Conservation (phyloP, 2,329 filamentous ascomycete species). For the Myriosclerotinia scirpicola region DNA sequence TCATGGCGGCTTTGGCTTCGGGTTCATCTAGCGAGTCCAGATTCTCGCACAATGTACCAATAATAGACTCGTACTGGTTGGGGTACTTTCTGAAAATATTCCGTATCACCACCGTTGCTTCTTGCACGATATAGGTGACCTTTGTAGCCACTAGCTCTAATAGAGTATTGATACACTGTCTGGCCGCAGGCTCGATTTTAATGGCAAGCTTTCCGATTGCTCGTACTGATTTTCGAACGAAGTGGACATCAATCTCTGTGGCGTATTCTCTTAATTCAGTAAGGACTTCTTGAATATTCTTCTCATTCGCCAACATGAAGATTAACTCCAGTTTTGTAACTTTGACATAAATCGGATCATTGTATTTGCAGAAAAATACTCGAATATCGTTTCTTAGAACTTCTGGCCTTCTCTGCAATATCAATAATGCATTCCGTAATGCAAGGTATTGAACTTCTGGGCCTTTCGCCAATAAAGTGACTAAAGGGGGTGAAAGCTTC, state of each 20-base stretch:
- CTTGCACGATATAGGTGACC: slow-evolving; percentile 97
- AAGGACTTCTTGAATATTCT: slow-evolving; percentile 92
- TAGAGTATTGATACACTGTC: slow-evolving; percentile 87
- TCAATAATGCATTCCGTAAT: slow-evolving; percentile 87
- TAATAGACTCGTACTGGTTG: slow-evolving; percentile 98
- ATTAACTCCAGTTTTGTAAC: slow-evolving; percentile 98
- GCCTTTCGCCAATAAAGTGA: slow-evolving; percentile 92
- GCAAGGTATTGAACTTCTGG: slow-evolving; percentile 98
- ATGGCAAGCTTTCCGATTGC: slow-evolving; percentile 98
- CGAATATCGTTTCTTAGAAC: slow-evolving; percentile 95
- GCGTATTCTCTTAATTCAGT: slow-evolving; percentile 95
- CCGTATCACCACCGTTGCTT: slow-evolving; percentile 96
- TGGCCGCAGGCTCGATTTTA: slow-evolving; percentile 94
- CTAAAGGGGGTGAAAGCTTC: slow-evolving; percentile 91
- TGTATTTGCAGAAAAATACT: slow-evolving; percentile 99
- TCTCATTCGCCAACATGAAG: slow-evolving; percentile 96
- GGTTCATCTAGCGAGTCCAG: slow-evolving; percentile 95
- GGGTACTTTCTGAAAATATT: slow-evolving; percentile 99
- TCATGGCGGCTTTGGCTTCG: slow-evolving; percentile 97
- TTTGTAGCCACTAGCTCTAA: slow-evolving; percentile 96
- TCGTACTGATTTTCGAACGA: slow-evolving; percentile 94
- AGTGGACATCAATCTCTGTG: slow-evolving; percentile 97
- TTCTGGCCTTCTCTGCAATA: slow-evolving; percentile 88
- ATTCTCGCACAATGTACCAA: slow-evolving; percentile 91
- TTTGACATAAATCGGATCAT: slow-evolving; percentile 99